Evolutionary conservation across 2,329 filamentous ascomycete genomes (phyloP), one percentile per base, ranked within the genome.

Genomic region (Stenocarpella maydis): DNA sequence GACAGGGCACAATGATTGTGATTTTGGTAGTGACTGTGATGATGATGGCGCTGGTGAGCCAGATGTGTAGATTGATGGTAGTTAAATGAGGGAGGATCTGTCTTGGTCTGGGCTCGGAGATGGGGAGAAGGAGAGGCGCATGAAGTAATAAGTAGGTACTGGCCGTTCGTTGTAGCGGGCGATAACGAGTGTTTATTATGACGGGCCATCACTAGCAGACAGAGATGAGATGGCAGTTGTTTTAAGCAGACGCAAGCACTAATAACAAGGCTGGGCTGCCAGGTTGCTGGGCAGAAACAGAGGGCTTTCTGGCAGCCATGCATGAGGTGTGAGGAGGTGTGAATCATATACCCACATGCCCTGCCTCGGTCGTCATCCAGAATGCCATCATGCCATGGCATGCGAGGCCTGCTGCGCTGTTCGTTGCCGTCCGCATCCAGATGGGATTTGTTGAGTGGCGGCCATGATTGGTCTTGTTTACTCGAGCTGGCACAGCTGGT

Each of bases 121-220:
- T 63, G 58, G 34, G 34, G 54, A 37, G 31, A 39, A 55, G 65
- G 41, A 37, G 50, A 54, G 37, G 64, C 52, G 65, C 43, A 67
- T 67, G 31, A 39, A 67, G 52, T 63, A 65, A 50, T 58, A 55
- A 67, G 52, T 58, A 47, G n/a, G n/a, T n/a, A n/a, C n/a, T n/a
- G n/a, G n/a, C 34, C 24, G 45, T n/a, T 19, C 28, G 58, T 63
- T 58, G 65, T 67, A 67, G 15, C 49, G 28, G 34, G 65, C 52
- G 52, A 67, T 67, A 67, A 50, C 41, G 45, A 28, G 52, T 58
- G 65, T 67, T 58, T 67, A 67, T 67, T 67, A 67, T 67, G 34
- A 58, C 52, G 50, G 64, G 52, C 41, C 45, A 55, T 31, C 49
- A 45, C 26, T 24, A 41, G 34, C 34, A 37, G 34, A 37, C 6